A percentile compares a stretch with the other conserved stretches of the same genome.
phyloP scores from a whole-genome alignment of 805 yeast species.

The Pichia heedii region DNA sequence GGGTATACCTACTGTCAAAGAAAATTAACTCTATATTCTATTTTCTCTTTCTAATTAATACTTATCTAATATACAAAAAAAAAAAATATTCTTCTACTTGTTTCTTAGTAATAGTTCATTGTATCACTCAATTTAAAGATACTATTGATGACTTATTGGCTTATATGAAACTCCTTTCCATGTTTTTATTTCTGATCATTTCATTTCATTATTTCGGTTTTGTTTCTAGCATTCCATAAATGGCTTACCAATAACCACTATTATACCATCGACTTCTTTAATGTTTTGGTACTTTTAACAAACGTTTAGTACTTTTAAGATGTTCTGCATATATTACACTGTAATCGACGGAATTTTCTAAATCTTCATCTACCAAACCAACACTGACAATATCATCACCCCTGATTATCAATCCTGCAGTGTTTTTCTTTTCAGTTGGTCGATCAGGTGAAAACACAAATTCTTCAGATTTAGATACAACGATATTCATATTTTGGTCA shows the following conservation, averaged over 20 bases:
- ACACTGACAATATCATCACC: slow-evolving; percentile 52
- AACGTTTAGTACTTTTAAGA: neutral
- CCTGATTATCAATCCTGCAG: slow-evolving; percentile 46
- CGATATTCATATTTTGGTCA: slow-evolving; percentile 56
- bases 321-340: slow-evolving; percentile 14
- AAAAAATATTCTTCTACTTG: no score
- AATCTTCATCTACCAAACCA: slow-evolving; percentile 41
- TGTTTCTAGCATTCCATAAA: no score
- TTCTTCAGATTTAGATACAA: slow-evolving; percentile 44
- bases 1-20: slow-evolving; percentile 46
- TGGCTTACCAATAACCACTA: neutral
- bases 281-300: neutral
- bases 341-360: slow-evolving; percentile 36
- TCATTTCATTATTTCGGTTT: no score
- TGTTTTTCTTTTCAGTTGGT: slow-evolving; percentile 30
- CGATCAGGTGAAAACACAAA: slow-evolving; percentile 36
- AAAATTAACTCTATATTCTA: neutral
- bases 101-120: no score
- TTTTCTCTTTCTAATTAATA: neutral
- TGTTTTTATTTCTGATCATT: no score
- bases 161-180: no score
- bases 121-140: no score
- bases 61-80: neutral
- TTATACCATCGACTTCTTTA: neutral
- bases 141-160: no score